Evolutionary conservation across 208 protist genomes (phyloP).

Genomic region (Trypanosoma vivax): DNA sequence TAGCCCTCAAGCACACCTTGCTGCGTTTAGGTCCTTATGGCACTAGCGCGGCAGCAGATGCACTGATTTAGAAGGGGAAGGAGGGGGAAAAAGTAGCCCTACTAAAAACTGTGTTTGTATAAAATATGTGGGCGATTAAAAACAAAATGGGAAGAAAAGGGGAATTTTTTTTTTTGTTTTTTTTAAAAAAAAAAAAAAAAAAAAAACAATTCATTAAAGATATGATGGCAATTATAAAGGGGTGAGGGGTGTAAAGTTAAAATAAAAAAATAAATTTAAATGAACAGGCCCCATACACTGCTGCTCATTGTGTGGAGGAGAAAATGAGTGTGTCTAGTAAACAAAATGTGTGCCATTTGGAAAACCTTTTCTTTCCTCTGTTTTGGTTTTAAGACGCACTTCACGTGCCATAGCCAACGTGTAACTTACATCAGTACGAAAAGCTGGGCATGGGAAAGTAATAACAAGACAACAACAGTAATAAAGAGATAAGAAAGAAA

Average conservation of each 20-base stretch:
- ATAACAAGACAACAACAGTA: constrained; percentile 6
- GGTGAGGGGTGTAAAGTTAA: neutral
- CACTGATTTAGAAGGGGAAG: too few species aligned
- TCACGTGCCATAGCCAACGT: too few species aligned
- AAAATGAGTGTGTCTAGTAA: neutral
- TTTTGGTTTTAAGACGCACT: too few species aligned
- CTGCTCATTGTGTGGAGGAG: too few species aligned
- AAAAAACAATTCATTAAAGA: neutral
- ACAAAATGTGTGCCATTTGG: neutral
- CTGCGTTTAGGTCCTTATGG: too few species aligned
- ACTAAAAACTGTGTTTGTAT: too few species aligned
- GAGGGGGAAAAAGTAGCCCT: too few species aligned
- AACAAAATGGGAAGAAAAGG: neutral
- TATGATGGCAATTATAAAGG: neutral
- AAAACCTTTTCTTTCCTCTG: too few species aligned
- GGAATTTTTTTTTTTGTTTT: constrained; percentile 1
- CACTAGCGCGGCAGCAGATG: too few species aligned
- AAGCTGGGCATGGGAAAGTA: constrained; percentile 4
- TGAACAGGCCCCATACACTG: too few species aligned
- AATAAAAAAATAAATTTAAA: neutral
- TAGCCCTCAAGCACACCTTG: too few species aligned
- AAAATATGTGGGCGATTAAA: neutral
- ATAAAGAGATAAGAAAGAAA: constrained; percentile 4
- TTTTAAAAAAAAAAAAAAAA: neutral
- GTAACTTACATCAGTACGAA: neutral